Evolutionary conservation across 306 rosid species (phyloP).

Genomic region (Adenanthera pavonina): DNA sequence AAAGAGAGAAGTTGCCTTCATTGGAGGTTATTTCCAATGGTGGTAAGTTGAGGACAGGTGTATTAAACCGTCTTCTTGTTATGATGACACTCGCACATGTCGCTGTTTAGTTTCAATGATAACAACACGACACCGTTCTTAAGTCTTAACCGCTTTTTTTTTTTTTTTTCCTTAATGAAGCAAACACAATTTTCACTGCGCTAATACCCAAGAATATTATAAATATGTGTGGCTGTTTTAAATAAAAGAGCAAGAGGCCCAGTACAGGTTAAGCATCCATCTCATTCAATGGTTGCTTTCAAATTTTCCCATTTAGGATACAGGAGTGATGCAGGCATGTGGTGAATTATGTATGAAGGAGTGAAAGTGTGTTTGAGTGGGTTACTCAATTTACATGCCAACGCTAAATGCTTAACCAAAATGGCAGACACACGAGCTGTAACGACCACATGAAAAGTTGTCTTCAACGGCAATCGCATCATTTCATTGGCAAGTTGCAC

Average conservation of each 20-base stretch:
- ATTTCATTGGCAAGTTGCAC: background rate
- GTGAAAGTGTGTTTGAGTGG: background rate
- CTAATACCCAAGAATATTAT: background rate
- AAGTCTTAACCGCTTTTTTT: constrained; percentile 23
- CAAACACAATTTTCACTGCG: background rate
- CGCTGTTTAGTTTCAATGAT: constrained; percentile 40
- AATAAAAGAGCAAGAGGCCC: background rate
- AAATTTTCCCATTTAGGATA: background rate
- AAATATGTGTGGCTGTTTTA: background rate
- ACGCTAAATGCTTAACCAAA: background rate
- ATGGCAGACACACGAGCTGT: constrained; percentile 1
- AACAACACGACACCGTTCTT: constrained; percentile 41
- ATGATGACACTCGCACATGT: constrained; percentile 36
- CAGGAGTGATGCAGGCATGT: background rate
- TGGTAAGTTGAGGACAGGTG: constrained; percentile 44
- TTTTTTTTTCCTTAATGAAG: background rate
- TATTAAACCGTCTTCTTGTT: constrained; percentile 46
- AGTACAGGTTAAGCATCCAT: background rate
- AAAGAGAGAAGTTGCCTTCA: constrained; percentile 10
- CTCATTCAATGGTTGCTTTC: background rate
- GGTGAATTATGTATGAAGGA: background rate
- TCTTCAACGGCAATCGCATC: background rate
- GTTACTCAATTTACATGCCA: background rate
- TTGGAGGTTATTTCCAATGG: constrained; percentile 30
- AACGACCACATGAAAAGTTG: background rate